phyloP scores from a whole-genome alignment of 208 protist species.

The Plasmodiophora brassicae region DNA sequence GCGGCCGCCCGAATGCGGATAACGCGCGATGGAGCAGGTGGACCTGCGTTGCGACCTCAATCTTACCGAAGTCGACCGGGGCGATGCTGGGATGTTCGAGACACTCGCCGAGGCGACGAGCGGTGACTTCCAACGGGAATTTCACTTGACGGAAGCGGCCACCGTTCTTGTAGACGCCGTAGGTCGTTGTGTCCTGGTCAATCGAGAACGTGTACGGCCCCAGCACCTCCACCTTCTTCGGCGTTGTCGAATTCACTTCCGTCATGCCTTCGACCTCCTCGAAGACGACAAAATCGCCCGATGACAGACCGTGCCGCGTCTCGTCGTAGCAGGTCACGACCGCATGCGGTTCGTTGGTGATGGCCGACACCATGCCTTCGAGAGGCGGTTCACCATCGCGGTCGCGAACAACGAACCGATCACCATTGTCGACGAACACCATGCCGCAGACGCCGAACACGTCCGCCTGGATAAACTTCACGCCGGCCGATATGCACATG shows the following conservation, averaged over 20 bases:
- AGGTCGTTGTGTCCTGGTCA: not conserved
- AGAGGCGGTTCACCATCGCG: slow-evolving; percentile 49
- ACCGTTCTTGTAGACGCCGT: not conserved
- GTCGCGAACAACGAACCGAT: slow-evolving; percentile 50
- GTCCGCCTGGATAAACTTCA: slow-evolving; percentile 50
- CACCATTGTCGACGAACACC: slow-evolving; percentile 60
- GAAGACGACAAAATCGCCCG: slow-evolving; percentile 72
- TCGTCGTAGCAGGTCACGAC: slow-evolving; percentile 54
- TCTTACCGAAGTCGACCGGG: not conserved
- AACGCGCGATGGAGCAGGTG: not conserved
- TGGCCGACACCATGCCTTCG: slow-evolving; percentile 35
- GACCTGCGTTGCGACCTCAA: not conserved
- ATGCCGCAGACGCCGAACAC: slow-evolving; percentile 52
- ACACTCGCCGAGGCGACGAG: not conserved
- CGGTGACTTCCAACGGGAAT: not conserved
- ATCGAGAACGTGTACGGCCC: slow-evolving; percentile 14
- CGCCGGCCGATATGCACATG: slow-evolving; percentile 42
- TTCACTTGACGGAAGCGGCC: not conserved
- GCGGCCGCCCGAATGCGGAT: not conserved
- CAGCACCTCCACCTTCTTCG: slow-evolving; percentile 1
- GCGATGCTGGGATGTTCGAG: not conserved
- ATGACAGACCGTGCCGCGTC: slow-evolving; percentile 61
- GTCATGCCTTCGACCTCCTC: slow-evolving; percentile 72
- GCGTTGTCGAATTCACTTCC: slow-evolving; percentile 62
- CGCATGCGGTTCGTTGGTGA: slow-evolving; percentile 37